phyloP scores from a whole-genome alignment of 257 asterid species.

The Thymus mandschuricus region DNA sequence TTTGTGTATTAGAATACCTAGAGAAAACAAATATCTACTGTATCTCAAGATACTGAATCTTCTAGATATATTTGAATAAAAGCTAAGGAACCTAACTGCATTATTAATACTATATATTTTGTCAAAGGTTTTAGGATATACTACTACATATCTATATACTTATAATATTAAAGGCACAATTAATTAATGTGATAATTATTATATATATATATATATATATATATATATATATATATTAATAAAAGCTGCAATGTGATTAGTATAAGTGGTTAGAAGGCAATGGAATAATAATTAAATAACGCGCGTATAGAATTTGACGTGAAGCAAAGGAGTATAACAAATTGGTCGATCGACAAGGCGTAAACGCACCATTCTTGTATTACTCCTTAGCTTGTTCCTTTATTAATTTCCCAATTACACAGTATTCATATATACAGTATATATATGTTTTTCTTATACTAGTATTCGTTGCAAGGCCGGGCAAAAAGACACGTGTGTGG shows the following conservation, averaged over 20 bases:
- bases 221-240: too few relatives aligned
- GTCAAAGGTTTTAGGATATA: neutral
- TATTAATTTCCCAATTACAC: too few relatives aligned
- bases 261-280: too few relatives aligned
- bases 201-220: neutral
- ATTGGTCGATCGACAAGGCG: neutral
- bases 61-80: neutral
- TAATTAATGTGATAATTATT: neutral
- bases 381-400: neutral
- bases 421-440: too few relatives aligned
- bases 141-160: too few relatives aligned
- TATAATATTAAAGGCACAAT: too few relatives aligned
- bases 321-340: too few relatives aligned
- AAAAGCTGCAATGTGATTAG: too few relatives aligned
- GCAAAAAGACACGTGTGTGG: constrained; percentile 30
- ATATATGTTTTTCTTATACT: too few relatives aligned
- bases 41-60: constrained; percentile 19
- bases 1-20: neutral
- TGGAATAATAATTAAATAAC: too few relatives aligned
- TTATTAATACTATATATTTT: neutral
- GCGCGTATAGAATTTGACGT: too few relatives aligned
- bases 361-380: neutral
- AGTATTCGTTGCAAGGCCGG: neutral
- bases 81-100: neutral
- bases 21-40: neutral